Conservation (phyloP, 345 rosid genomes). For the Rhodamnia rubescens region DNA sequence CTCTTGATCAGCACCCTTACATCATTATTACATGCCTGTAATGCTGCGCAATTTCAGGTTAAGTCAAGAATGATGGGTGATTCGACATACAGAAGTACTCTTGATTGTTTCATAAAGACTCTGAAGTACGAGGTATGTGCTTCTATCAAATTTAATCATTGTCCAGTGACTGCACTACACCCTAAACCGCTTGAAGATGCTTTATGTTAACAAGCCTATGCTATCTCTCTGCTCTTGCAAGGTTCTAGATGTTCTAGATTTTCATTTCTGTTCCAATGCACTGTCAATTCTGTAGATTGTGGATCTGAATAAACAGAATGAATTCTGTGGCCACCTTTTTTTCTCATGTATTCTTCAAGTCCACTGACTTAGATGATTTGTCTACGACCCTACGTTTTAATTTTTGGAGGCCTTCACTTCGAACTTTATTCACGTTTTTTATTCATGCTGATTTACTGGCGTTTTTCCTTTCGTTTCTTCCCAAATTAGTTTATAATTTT, state of each 20-base stretch:
- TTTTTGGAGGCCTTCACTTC: no score
- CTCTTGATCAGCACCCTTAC: neutral
- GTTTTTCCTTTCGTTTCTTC: no score
- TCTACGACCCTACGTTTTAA: no score
- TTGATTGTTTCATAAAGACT: conserved; percentile 88
- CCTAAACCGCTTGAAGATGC: neutral
- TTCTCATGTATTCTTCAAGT: neutral
- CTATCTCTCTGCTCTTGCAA: neutral
- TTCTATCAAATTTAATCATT: neutral
- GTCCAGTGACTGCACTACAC: neutral
- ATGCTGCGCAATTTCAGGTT: conserved; percentile 35
- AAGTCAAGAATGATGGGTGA: conserved; percentile 99
- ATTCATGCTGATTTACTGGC: no score
- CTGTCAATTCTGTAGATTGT: neutral
- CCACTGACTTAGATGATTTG: neutral
- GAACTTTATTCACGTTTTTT: no score
- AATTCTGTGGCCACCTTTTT: neutral
- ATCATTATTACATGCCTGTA: neutral
- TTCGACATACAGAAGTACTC: conserved; percentile 70
- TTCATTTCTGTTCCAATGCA: neutral
- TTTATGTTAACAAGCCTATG: neutral
- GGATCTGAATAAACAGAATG: neutral
- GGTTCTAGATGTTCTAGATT: neutral
- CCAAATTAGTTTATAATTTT: neutral
- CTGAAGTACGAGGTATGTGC: conserved; percentile 62